phyloP scores from a whole-genome alignment of 2,329 filamentous ascomycete species.

The Curvularia sp. region DNA sequence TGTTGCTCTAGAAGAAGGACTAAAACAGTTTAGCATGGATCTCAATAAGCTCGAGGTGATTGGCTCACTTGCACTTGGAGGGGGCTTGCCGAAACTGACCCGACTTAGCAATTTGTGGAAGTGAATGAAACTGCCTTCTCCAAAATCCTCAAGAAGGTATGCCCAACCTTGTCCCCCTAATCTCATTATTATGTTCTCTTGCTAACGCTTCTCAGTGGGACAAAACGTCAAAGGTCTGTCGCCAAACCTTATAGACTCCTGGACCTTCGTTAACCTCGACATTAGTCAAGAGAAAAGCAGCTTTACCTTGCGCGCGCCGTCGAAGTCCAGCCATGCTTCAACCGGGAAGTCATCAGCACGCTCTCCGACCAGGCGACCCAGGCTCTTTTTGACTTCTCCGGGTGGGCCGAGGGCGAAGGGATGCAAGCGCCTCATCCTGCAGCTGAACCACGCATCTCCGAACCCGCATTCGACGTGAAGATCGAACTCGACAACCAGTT shows the following conservation, averaged over 20 bases:
- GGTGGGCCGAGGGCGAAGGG: conserved; percentile 96
- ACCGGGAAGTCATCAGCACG: conserved; percentile 94
- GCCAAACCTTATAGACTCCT: conserved; percentile 23
- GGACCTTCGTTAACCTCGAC: conserved; percentile 42
- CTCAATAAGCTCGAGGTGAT: conserved; percentile 85
- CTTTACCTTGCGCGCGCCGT: conserved; percentile 94
- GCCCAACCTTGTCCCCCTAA: conserved; percentile 29
- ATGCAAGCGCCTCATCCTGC: conserved; percentile 67
- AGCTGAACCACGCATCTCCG: conserved; percentile 40
- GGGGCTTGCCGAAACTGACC: conserved; percentile 33
- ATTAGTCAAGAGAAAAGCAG: conserved; percentile 90
- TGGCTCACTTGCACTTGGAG: conserved; percentile 25
- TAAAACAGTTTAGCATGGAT: conserved; percentile 96
- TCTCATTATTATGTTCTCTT: conserved; percentile 1
- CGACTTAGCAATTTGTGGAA: conserved; percentile 85
- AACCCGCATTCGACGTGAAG: conserved; percentile 69
- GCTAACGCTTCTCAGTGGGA: conserved; percentile 74
- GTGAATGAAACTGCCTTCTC: conserved; percentile 98
- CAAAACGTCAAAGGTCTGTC: conserved; percentile 87
- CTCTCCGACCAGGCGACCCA: conserved; percentile 96
- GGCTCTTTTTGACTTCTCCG: conserved; percentile 91
- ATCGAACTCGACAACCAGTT: conserved; percentile 88
- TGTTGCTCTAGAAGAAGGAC: conserved; percentile 92
- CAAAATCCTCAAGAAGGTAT: conserved; percentile 94
- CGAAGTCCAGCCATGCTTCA: conserved; percentile 98